These are phyloP conservation scores for Exophiala viscosa DNA, from an alignment of 2,329 filamentous ascomycete species.

Conservation along the genomic window DNA sequence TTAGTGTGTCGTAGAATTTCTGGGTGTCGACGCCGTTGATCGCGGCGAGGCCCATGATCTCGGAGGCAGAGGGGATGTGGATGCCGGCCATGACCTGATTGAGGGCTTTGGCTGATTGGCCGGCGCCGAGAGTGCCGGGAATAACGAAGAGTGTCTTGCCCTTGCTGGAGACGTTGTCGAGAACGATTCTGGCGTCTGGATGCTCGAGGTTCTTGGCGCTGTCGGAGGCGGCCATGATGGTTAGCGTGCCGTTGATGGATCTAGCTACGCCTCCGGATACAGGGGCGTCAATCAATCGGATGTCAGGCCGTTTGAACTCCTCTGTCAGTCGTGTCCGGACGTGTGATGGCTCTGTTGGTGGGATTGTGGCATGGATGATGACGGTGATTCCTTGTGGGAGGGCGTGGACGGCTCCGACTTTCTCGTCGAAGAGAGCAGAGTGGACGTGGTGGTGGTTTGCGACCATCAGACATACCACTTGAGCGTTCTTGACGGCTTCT, in stretches of 20 bases:
- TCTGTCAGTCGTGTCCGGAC: slow-evolving; percentile 55
- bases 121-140: slow-evolving; percentile 57
- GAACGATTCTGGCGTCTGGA: slow-evolving; percentile 52
- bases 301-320: slow-evolving; percentile 56
- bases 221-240: slow-evolving; percentile 66
- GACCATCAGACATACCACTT: slow-evolving; percentile 59
- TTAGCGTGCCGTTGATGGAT: slow-evolving; percentile 67
- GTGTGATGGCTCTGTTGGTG: slow-evolving; percentile 61
- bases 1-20: slow-evolving; percentile 43
- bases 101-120: slow-evolving; percentile 61
- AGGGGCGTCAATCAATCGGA: slow-evolving; percentile 66
- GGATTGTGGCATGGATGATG: slow-evolving; percentile 67
- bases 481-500: slow-evolving; percentile 51
- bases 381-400: slow-evolving; percentile 59
- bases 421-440: slow-evolving; percentile 58
- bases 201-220: slow-evolving; percentile 52
- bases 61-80: slow-evolving; percentile 59
- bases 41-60: slow-evolving; percentile 59
- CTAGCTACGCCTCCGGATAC: slow-evolving; percentile 68
- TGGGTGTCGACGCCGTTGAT: slow-evolving; percentile 52
- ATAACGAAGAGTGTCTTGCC: slow-evolving; percentile 62
- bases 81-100: slow-evolving; percentile 63
- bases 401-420: slow-evolving; percentile 45
- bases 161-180: slow-evolving; percentile 58
- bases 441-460: slow-evolving; percentile 68